Percentiles rank a stretch among this genome's conserved stretches.
These are phyloP conservation scores for Stephanodiscus triporus DNA, from an alignment of 108 stramenopile species.

Conservation along the genomic window DNA sequence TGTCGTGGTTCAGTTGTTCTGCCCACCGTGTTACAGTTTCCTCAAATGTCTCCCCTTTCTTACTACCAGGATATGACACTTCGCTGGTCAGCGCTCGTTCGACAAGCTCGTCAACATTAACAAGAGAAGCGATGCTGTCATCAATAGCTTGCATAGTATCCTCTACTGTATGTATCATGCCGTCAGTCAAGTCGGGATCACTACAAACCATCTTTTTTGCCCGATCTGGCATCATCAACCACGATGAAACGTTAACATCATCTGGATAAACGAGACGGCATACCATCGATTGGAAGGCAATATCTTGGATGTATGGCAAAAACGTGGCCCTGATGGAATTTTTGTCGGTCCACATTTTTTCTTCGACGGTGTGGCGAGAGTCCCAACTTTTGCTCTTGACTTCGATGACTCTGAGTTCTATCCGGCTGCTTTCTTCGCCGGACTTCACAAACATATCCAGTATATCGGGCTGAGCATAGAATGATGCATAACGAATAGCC, in stretches of 20 bases:
- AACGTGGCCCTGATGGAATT: constrained; percentile 40
- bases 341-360: constrained; percentile 36
- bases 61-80: constrained; percentile 51
- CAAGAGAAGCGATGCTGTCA: constrained; percentile 35
- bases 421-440: neutral
- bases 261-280: constrained; percentile 42
- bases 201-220: constrained; percentile 23
- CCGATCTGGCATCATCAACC: constrained; percentile 58
- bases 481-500: constrained; percentile 33
- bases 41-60: constrained; percentile 30
- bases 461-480: constrained; percentile 56
- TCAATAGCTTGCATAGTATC: constrained; percentile 35
- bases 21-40: constrained; percentile 37
- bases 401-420: constrained; percentile 54
- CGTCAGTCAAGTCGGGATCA: neutral
- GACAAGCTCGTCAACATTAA: constrained; percentile 56
- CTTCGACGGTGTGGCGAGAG: constrained; percentile 27
- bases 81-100: constrained; percentile 29
- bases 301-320: constrained; percentile 56
- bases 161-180: constrained; percentile 22
- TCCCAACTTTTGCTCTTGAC: constrained; percentile 59
- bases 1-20: constrained; percentile 26
- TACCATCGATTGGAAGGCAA: constrained; percentile 59
- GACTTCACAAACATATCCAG: constrained; percentile 36
- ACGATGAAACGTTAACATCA: constrained; percentile 42